Evolutionary conservation across 1,284 basidiomycete species (phyloP).

Genomic region (Schizophyllum amplum): DNA sequence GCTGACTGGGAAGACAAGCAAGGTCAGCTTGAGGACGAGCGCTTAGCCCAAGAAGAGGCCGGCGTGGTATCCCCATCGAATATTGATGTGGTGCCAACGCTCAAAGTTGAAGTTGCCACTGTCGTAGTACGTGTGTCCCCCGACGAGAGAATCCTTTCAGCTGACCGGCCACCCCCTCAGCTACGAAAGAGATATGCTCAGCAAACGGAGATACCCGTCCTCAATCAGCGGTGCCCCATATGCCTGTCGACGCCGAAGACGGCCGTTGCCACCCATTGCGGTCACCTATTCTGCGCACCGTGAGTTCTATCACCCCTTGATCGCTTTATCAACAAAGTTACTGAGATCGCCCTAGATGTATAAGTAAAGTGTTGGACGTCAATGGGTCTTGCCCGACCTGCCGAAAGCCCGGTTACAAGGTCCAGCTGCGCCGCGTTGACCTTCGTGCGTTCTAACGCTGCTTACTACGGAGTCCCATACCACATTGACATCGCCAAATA

Average conservation of each 20-base stretch:
- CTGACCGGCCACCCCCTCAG: neutral
- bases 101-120: neutral
- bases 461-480: too few species aligned
- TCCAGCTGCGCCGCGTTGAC: conserved; percentile 8
- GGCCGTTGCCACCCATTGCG: conserved; percentile 12
- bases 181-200: neutral
- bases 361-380: conserved; percentile 5
- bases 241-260: conserved; percentile 9
- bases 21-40: neutral
- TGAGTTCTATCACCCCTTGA: conserved; percentile 1
- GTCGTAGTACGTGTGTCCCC: neutral
- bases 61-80: neutral
- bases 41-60: neutral
- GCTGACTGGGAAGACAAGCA: conserved; percentile 12
- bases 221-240: conserved; percentile 10
- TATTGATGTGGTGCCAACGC: neutral
- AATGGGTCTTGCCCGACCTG: conserved; percentile 9
- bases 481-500: too few species aligned
- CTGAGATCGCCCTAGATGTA: conserved; percentile 7
- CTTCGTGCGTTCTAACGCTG: neutral
- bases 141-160: too few species aligned
- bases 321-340: neutral
- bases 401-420: conserved; percentile 6
- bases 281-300: conserved; percentile 11
- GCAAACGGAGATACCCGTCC: neutral